Base-by-base conservation (phyloP, 495 filamentous ascomycete species). In the Neurospora sublineolata region DNA sequence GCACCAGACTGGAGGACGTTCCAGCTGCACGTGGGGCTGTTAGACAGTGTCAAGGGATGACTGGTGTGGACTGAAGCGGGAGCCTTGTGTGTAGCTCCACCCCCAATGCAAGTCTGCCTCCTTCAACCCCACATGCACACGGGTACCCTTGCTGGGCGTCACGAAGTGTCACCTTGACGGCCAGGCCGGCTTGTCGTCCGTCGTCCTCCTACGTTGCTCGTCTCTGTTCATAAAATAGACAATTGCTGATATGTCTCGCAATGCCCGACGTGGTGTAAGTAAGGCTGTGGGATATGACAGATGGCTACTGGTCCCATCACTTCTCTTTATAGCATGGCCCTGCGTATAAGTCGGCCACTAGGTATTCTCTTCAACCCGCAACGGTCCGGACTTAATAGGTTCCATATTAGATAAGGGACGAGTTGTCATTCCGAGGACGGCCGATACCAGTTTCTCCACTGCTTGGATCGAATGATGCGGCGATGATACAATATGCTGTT, bases 381-480 rank as follows among this genome's bases (percentile, higher is more conserved):
- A 52, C 44, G 20, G 33, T 4, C 33, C 33, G 3, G 44, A 23
- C 18, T 20, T 52, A 9, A 23, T 52, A 52, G 44, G 44, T 52
- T 4, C 44, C 44, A 52, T 52, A 27, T 23, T 10, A 52, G 44
- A 60, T 33, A 33, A 9, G 23, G 52, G 23, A 30, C 23, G 23
- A 60, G 23, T 27, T 60, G 52, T 60, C 27, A 60, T 60, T 60
- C 52, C 52, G 52, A 33, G 16, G 10, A 52, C 30, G 40, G 27
- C 69, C 69, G 27, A 64, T n/a, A 33, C 14, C 7, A 40, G 3
- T 33, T 20, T 42, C 73, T 68, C 69, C 71, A 71, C 75, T 40
- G 67, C 42, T 38, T 68, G 67, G 71, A 70, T 69, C 69, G 72
- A 72, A 72, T 77, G 74, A 77, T 77, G 74, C 72, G 68, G 38